phyloP scores from a whole-genome alignment of 257 asterid species.

The Fraxinus quadrangulata region DNA sequence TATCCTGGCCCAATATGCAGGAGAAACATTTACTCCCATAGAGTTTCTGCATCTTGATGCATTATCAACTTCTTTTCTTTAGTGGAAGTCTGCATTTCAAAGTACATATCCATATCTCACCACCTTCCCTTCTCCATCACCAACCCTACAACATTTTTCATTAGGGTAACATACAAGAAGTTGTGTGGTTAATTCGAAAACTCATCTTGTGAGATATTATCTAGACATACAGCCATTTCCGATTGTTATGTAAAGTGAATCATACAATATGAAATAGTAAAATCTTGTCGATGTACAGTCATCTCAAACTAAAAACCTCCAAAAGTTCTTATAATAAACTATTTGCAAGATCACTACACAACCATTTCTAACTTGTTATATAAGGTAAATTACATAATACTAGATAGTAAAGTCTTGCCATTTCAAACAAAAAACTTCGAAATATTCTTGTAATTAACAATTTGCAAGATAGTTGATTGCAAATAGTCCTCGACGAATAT shows the following conservation, averaged over 20 bases:
- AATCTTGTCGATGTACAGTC: too few relatives aligned
- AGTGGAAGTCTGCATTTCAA: conserved; percentile 67
- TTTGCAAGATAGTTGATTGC: too few relatives aligned
- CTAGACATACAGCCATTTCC: background rate
- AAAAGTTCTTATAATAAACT: too few relatives aligned
- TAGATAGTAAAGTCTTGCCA: too few relatives aligned
- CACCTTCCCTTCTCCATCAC: conserved; percentile 46
- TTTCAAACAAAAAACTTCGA: too few relatives aligned
- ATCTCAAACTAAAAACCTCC: background rate
- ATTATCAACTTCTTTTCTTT: conserved; percentile 44
- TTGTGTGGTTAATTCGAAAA: background rate
- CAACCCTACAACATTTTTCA: conserved; percentile 35
- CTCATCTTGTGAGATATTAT: background rate
- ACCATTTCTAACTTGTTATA: too few relatives aligned
- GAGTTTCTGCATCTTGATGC: conserved; percentile 43
- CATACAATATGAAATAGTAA: too few relatives aligned
- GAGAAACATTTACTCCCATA: conserved; percentile 37
- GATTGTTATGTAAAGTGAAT: background rate
- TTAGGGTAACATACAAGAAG: conserved; percentile 23
- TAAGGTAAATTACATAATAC: too few relatives aligned
- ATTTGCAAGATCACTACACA: too few relatives aligned
- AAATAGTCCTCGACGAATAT: too few relatives aligned
- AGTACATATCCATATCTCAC: conserved; percentile 51
- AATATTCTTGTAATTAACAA: too few relatives aligned
- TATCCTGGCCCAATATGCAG: conserved; percentile 30